These are phyloP conservation scores for Boletus barrowsii DNA, from an alignment of 768 basidiomycete species.

Conservation along the genomic window DNA sequence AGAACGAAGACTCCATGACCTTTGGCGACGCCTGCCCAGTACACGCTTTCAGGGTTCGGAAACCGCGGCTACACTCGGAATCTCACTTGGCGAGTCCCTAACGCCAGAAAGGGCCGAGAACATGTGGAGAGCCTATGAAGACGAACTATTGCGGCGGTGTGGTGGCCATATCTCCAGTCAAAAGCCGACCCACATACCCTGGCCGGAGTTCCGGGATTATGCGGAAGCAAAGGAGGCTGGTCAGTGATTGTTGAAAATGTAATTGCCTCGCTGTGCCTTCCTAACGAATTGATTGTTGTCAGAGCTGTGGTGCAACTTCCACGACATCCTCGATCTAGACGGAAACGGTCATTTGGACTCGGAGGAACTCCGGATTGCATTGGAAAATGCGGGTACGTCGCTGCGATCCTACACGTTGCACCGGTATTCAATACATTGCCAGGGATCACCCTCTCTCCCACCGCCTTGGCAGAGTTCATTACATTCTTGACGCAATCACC, in stretches of 20 bases:
- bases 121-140: constrained; percentile 69
- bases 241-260: constrained; percentile 35
- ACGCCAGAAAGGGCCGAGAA: constrained; percentile 56
- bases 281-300: constrained; percentile 14
- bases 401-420: constrained; percentile 21
- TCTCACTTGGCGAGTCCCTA: constrained; percentile 27
- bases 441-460: constrained; percentile 72
- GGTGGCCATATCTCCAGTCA: constrained; percentile 42
- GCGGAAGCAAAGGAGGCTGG: constrained; percentile 81
- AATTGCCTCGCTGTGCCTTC: constrained; percentile 10
- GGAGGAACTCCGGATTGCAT: constrained; percentile 55
- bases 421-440: constrained; percentile 16
- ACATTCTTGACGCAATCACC: constrained; percentile 70
- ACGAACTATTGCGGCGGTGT: constrained; percentile 64
- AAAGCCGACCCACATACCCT: constrained; percentile 49
- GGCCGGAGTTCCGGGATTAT: constrained; percentile 73
- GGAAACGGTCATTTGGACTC: constrained; percentile 80
- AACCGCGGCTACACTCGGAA: constrained; percentile 16
- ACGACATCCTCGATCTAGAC: constrained; percentile 86
- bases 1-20: constrained; percentile 53
- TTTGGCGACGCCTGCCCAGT: constrained; percentile 60
- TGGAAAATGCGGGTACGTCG: constrained; percentile 65
- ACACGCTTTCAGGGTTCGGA: constrained; percentile 27
- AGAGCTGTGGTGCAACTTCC: constrained; percentile 93
- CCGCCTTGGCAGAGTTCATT: constrained; percentile 80